These are phyloP conservation scores for Cladosporium sp. DNA, from an alignment of 2,329 filamentous ascomycete species.

Conservation along the genomic window DNA sequence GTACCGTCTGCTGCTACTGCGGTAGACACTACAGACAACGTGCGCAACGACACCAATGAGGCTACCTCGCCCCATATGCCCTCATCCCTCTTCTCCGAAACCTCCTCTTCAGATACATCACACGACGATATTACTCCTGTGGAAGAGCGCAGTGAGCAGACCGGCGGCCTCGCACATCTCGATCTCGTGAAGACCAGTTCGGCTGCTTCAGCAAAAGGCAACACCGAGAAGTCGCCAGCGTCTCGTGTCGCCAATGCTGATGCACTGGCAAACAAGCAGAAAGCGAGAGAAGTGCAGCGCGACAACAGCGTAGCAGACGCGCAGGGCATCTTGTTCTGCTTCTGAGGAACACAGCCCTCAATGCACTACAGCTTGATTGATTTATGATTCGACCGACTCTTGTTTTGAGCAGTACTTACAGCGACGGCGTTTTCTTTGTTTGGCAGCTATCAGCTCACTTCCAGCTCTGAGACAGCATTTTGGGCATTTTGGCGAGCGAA, in stretches of 20 bases:
- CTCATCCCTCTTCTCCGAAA: slow-evolving; percentile 6
- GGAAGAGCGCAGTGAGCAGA: slow-evolving; percentile 2
- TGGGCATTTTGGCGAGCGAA: neutral
- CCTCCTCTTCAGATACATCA: neutral
- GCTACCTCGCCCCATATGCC: neutral
- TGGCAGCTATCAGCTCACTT: no score
- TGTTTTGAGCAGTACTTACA: neutral
- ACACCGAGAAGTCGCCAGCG: neutral
- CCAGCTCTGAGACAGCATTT: neutral
- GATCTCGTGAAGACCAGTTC: slow-evolving; percentile 8
- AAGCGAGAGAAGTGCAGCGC: slow-evolving; percentile 3
- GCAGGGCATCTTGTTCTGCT: slow-evolving; percentile 10
- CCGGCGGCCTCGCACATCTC: neutral
- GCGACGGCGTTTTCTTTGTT: neutral
- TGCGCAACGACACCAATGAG: neutral
- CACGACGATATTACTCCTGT: slow-evolving; percentile 9
- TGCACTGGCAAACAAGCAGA: neutral
- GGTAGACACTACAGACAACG: neutral
- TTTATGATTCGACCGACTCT: neutral
- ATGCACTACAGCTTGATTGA: neutral
- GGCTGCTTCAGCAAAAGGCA: neutral
- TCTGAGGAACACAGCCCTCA: neutral
- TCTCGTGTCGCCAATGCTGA: neutral
- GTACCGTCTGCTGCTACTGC: neutral
- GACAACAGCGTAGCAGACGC: neutral